Conservation (phyloP, 805 yeast species). For the Monosporozyma servazzii region DNA sequence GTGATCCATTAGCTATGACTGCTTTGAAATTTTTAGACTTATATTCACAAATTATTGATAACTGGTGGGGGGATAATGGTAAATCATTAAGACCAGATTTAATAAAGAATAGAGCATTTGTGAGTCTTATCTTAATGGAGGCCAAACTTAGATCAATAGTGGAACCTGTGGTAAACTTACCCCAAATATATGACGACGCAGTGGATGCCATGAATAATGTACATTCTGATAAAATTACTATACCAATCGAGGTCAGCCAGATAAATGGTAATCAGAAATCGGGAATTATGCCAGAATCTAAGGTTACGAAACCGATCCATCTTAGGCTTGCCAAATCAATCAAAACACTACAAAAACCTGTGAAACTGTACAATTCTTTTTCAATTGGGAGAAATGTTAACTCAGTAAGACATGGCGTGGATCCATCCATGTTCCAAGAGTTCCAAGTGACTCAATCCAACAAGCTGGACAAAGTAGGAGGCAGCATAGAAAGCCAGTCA, state of each 20-base stretch:
- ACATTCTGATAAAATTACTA: background rate
- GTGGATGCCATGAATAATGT: background rate
- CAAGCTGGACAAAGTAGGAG: background rate
- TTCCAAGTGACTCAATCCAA: background rate
- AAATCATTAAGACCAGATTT: conserved; percentile 4
- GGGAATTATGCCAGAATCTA: background rate
- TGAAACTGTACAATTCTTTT: background rate
- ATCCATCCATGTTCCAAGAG: background rate
- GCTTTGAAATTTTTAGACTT: conserved; percentile 7
- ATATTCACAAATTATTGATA: conserved; percentile 10
- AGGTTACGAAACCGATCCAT: background rate
- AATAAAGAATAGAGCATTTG: conserved; percentile 8
- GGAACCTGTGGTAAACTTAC: conserved; percentile 4
- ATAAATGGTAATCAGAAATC: background rate
- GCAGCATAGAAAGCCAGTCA: background rate
- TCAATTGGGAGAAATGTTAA: background rate
- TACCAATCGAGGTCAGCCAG: background rate
- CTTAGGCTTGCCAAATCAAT: background rate
- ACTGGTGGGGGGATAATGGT: conserved; percentile 4
- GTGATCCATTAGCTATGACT: conserved; percentile 3
- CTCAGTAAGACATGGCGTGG: background rate
- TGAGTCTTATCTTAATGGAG: conserved; percentile 13
- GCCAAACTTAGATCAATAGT: conserved; percentile 12
- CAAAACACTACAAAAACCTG: background rate
- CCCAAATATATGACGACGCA: background rate